These are phyloP conservation scores for Vinca minor DNA, from an alignment of 257 asterid genomes.

Conservation along the genomic window DNA sequence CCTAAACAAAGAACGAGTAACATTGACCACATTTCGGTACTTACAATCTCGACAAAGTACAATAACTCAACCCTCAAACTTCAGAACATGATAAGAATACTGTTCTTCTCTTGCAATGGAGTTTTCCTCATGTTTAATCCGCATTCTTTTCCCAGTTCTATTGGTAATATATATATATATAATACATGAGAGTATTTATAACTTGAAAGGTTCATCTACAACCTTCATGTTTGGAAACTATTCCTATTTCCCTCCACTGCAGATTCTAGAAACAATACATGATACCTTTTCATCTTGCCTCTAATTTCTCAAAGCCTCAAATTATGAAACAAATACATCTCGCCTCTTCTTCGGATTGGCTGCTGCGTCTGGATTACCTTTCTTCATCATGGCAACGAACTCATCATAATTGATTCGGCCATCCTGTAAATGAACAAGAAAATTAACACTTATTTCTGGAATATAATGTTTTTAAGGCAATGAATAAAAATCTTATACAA, in stretches of 20 bases:
- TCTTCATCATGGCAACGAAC: constrained; percentile 84
- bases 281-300: not conserved
- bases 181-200: not conserved
- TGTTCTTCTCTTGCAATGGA: not conserved
- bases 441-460: not conserved
- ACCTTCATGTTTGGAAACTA: not conserved
- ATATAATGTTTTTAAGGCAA: too few relatives aligned
- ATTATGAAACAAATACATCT: constrained; percentile 30
- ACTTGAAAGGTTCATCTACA: not conserved
- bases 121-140: not conserved
- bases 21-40: not conserved
- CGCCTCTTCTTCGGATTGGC: constrained; percentile 58
- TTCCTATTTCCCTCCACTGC: not conserved
- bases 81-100: not conserved
- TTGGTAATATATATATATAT: not conserved
- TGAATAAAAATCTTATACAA: too few relatives aligned
- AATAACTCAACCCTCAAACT: not conserved
- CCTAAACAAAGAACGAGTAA: not conserved
- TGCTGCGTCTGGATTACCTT: constrained; percentile 63
- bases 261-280: not conserved
- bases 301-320: not conserved
- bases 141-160: not conserved
- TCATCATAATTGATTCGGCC: constrained; percentile 78
- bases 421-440: constrained; percentile 38
- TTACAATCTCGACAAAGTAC: not conserved